Evolutionary conservation across 257 asterid genomes (phyloP).

Genomic region (Nicotiana sylvestris): DNA sequence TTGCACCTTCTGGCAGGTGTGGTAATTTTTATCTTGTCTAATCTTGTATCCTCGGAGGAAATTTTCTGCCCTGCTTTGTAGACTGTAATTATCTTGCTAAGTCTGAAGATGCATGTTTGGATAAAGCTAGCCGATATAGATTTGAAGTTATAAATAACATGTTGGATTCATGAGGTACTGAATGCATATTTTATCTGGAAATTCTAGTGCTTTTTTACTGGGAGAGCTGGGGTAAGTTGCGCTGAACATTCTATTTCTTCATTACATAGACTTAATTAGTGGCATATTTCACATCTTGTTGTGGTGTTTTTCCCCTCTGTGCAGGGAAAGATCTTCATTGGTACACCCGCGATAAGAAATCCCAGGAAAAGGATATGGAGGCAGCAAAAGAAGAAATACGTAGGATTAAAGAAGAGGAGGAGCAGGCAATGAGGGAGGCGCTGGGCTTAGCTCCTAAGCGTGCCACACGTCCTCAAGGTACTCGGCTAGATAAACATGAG

Average conservation of each 20-base stretch:
- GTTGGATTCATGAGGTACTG: background rate
- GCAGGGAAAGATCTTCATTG: constrained; percentile 92
- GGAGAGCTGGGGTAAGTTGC: background rate
- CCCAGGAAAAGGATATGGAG: constrained; percentile 35
- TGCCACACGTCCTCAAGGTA: constrained; percentile 53
- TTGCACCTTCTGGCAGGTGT: background rate
- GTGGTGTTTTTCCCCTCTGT: background rate
- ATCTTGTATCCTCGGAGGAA: background rate
- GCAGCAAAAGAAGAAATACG: constrained; percentile 78
- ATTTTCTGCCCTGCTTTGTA: background rate
- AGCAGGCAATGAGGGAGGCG: constrained; percentile 98
- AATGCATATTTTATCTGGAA: background rate
- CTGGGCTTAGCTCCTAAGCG: constrained; percentile 96
- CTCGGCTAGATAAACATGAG: constrained; percentile 89
- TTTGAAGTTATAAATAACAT: background rate
- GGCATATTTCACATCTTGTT: background rate
- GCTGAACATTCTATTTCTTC: constrained; percentile 1
- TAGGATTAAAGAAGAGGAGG: constrained; percentile 96
- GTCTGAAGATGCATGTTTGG: background rate
- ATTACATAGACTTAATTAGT: background rate
- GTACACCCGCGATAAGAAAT: constrained; percentile 81
- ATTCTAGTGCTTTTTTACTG: background rate
- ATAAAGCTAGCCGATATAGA: background rate
- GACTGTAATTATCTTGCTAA: background rate
- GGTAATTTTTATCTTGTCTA: background rate